phyloP scores from a whole-genome alignment of 1,139 yeast genomes.

The Kodamaea suecica region DNA sequence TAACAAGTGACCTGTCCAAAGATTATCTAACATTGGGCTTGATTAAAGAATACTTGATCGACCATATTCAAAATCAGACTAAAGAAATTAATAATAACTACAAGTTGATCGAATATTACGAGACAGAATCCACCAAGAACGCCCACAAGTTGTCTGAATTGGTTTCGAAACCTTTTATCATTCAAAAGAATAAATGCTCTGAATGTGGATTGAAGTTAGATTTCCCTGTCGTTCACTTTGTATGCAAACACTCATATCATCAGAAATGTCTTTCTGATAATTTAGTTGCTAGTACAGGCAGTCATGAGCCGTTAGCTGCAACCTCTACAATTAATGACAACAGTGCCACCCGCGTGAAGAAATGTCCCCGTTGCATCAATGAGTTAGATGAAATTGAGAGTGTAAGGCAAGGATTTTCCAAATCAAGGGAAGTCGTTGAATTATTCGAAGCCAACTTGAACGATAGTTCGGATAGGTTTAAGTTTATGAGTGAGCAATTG shows the following conservation, averaged over 20 bases:
- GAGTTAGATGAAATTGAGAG: constrained; percentile 66
- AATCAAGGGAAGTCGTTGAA: constrained; percentile 59
- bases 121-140: constrained; percentile 59
- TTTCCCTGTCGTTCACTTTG: constrained; percentile 79
- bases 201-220: constrained; percentile 70
- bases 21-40: constrained; percentile 72
- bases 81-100: constrained; percentile 67
- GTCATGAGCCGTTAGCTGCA: constrained; percentile 1
- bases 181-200: constrained; percentile 70
- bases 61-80: constrained; percentile 57
- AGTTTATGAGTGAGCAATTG: constrained; percentile 72
- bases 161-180: constrained; percentile 51
- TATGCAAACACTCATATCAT: constrained; percentile 85
- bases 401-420: constrained; percentile 58
- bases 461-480: constrained; percentile 65
- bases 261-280: constrained; percentile 68
- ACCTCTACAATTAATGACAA: constrained; percentile 3
- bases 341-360: constrained; percentile 22
- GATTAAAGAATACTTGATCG: constrained; percentile 66
- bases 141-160: constrained; percentile 52
- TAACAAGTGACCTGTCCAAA: constrained; percentile 46
- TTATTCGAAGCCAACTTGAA: constrained; percentile 58
- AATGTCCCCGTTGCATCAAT: constrained; percentile 72
- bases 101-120: constrained; percentile 66
- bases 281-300: constrained; percentile 18